These are phyloP conservation scores for Nothophoma quercina DNA, from an alignment of 2,329 filamentous ascomycete genomes.

Conservation along the genomic window DNA sequence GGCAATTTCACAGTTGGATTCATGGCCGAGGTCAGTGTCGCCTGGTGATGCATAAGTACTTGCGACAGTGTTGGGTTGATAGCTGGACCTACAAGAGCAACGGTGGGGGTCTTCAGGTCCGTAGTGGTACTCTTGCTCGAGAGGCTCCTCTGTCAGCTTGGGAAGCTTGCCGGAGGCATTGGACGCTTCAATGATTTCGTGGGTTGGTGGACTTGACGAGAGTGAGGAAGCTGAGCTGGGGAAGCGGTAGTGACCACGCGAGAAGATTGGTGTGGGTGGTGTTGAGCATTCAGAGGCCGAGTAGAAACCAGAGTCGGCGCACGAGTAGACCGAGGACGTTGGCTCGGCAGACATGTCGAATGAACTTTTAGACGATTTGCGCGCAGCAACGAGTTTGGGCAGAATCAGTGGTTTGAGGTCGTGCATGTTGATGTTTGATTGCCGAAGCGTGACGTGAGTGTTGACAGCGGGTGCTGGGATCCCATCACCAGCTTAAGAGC, in stretches of 20 bases:
- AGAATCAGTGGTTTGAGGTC: conserved; percentile 51
- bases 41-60: conserved; percentile 54
- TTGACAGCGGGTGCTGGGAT: conserved; percentile 40
- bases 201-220: conserved; percentile 61
- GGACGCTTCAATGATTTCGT: conserved; percentile 65
- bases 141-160: conserved; percentile 83
- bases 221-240: conserved; percentile 82
- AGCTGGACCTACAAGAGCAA: conserved; percentile 77
- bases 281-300: conserved; percentile 73
- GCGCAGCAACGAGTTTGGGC: conserved; percentile 49
- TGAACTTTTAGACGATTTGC: conserved; percentile 46
- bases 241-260: conserved; percentile 68
- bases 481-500: conserved; percentile 48
- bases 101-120: conserved; percentile 57
- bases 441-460: conserved; percentile 38
- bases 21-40: conserved; percentile 68
- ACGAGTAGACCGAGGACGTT: conserved; percentile 44
- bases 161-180: conserved; percentile 72
- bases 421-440: conserved; percentile 41
- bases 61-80: conserved; percentile 13
- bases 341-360: conserved; percentile 44
- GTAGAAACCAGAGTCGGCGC: conserved; percentile 48
- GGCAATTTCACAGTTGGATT: conserved; percentile 48
- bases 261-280: conserved; percentile 73
- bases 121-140: conserved; percentile 71